A percentile compares a stretch with the other conserved stretches of the same genome.
These are phyloP conservation scores for Penicillium sp. DNA, from an alignment of 2,329 filamentous ascomycete species.

Conservation along the genomic window DNA sequence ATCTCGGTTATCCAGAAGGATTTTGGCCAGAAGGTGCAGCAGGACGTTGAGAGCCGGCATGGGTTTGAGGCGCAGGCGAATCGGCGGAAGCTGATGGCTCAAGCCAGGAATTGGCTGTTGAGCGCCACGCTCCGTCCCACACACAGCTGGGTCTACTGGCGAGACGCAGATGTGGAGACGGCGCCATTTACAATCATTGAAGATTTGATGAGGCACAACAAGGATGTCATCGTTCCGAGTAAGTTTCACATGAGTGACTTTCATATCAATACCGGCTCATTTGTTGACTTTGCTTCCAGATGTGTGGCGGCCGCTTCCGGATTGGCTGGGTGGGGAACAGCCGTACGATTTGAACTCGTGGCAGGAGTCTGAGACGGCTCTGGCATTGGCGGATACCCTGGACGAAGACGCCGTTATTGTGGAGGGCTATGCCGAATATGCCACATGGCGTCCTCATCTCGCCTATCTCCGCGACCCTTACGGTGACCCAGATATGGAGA, in stretches of 20 bases:
- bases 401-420: slow-evolving; percentile 99
- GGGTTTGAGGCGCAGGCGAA: slow-evolving; percentile 95
- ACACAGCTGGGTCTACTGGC: slow-evolving; percentile 99
- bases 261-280: not conserved
- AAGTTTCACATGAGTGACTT: slow-evolving; percentile 46
- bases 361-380: slow-evolving; percentile 97
- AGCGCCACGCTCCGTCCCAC: slow-evolving; percentile 90
- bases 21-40: slow-evolving; percentile 95
- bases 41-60: slow-evolving; percentile 95
- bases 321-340: slow-evolving; percentile 98
- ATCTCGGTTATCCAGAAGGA: slow-evolving; percentile 98
- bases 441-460: slow-evolving; percentile 94
- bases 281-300: slow-evolving; percentile 51
- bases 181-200: slow-evolving; percentile 95
- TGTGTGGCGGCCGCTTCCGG: slow-evolving; percentile 96
- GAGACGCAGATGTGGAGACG: slow-evolving; percentile 96
- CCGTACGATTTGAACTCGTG: slow-evolving; percentile 98
- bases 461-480: slow-evolving; percentile 96
- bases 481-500: slow-evolving; percentile 97
- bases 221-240: slow-evolving; percentile 98
- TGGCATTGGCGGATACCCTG: slow-evolving; percentile 87
- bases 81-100: slow-evolving; percentile 93
- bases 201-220: slow-evolving; percentile 97
- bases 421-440: slow-evolving; percentile 97
- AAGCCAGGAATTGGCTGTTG: slow-evolving; percentile 93